These are phyloP conservation scores for Pseudopediastrum boryanum DNA, from an alignment of 139 green algal genomes.

Conservation along the genomic window DNA sequence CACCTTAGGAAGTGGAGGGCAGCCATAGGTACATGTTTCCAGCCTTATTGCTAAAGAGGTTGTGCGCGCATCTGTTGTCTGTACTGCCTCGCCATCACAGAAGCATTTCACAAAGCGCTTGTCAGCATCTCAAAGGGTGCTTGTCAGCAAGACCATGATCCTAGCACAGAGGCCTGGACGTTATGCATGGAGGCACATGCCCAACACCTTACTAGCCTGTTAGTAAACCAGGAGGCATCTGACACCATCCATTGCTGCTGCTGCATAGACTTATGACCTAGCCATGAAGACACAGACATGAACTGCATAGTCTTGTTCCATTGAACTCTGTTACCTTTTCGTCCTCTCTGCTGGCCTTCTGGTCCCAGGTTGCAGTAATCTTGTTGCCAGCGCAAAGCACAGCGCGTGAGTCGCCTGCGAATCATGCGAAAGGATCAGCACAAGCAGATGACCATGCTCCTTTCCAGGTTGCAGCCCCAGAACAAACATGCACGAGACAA, in stretches of 20 bases:
- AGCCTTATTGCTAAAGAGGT: no score
- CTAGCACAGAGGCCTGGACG: background rate
- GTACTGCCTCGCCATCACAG: no score
- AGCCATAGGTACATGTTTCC: background rate
- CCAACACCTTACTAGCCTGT: background rate
- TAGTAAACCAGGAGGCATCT: background rate
- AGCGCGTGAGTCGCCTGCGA: constrained; percentile 60
- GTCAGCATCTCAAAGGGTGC: background rate
- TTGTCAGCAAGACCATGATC: background rate
- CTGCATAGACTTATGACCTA: background rate
- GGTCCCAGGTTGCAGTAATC: constrained; percentile 53
- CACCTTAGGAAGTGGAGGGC: background rate
- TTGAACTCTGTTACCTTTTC: constrained; percentile 43
- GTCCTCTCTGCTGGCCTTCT: constrained; percentile 60
- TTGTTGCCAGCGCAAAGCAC: constrained; percentile 43
- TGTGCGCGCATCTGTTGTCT: no score
- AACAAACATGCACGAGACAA: constrained; percentile 29
- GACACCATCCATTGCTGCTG: background rate
- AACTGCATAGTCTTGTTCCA: background rate
- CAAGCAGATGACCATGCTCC: background rate
- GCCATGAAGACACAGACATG: background rate
- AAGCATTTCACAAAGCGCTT: background rate
- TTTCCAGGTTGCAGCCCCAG: background rate
- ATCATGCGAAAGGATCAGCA: background rate
- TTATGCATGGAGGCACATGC: background rate